These are phyloP conservation scores for Yamadazyma jaroonii DNA, from an alignment of 1,139 yeast genomes.

Conservation along the genomic window DNA sequence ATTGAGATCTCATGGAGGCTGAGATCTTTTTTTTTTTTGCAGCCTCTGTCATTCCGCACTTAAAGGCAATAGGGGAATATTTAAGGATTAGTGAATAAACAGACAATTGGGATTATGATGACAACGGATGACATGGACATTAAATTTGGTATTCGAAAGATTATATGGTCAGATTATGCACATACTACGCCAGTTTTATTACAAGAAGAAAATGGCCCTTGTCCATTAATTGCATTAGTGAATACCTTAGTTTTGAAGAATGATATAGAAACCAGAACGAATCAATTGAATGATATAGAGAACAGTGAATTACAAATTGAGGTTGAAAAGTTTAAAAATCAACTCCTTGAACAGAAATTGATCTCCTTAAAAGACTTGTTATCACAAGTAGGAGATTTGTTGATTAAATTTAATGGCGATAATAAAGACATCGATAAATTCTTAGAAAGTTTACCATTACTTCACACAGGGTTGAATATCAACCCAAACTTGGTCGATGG, in stretches of 20 bases:
- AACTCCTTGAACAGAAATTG: conserved; percentile 3
- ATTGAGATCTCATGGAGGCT: too few species aligned
- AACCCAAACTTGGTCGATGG: conserved; percentile 69
- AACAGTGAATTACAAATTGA: conserved; percentile 7
- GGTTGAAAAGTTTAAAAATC: conserved; percentile 8
- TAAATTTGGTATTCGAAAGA: conserved; percentile 21
- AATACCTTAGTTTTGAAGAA: conserved; percentile 61
- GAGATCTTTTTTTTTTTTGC: not conserved
- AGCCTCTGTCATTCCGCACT: not conserved
- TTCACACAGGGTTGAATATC: conserved; percentile 72
- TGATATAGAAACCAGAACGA: conserved; percentile 23
- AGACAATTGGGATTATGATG: not conserved
- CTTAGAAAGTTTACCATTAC: conserved; percentile 54
- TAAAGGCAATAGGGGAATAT: conserved; percentile 1
- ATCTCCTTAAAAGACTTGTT: conserved; percentile 34
- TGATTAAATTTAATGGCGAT: conserved; percentile 23
- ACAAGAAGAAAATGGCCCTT: conserved; percentile 85
- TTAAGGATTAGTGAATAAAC: not conserved
- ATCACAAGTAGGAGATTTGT: conserved; percentile 45
- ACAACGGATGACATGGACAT: conserved; percentile 4
- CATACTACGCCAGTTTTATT: conserved; percentile 58
- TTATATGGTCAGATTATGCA: conserved; percentile 32
- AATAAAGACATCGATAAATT: conserved; percentile 31
- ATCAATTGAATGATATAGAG: conserved; percentile 10
- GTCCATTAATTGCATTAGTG: conserved; percentile 80